Conservation (phyloP, 345 rosid genomes). For the Lepidium didymum region DNA sequence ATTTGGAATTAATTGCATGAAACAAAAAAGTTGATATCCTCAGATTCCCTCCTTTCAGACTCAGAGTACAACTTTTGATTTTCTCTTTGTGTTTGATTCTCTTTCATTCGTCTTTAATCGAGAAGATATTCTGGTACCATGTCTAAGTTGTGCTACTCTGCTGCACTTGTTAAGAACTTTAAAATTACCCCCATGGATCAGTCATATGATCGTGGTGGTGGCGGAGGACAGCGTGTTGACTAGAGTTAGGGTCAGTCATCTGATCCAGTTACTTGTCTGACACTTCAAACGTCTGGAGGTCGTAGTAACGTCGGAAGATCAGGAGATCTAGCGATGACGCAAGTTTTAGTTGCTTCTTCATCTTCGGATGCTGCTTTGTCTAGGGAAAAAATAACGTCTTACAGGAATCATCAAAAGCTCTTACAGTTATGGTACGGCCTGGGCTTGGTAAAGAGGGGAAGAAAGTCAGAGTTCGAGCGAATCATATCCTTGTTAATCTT, state of each 20-base stretch:
- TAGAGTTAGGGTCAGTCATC: background rate
- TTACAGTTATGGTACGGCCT: constrained; percentile 34
- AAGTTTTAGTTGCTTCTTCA: too few relatives aligned
- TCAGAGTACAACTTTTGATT: too few relatives aligned
- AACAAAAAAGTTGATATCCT: too few relatives aligned
- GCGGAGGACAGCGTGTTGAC: background rate
- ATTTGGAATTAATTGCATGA: too few relatives aligned
- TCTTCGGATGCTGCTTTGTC: constrained; percentile 1
- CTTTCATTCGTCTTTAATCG: too few relatives aligned
- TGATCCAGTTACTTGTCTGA: background rate
- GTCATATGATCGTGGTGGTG: constrained; percentile 13
- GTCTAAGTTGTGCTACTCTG: too few relatives aligned
- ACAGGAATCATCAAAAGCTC: constrained; percentile 38
- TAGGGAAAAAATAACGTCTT: background rate
- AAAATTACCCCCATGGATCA: too few relatives aligned
- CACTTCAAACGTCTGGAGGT: constrained; percentile 4
- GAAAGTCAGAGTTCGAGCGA: constrained; percentile 41
- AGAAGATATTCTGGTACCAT: too few relatives aligned
- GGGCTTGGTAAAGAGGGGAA: constrained; percentile 38
- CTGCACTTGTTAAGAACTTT: too few relatives aligned
- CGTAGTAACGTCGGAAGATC: constrained; percentile 2
- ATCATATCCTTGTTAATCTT: constrained; percentile 54
- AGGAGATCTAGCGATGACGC: too few relatives aligned
- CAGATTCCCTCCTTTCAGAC: too few relatives aligned
- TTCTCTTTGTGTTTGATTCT: too few relatives aligned